Conservation (phyloP, 768 basidiomycete genomes). For the Obba rivulosa region DNA sequence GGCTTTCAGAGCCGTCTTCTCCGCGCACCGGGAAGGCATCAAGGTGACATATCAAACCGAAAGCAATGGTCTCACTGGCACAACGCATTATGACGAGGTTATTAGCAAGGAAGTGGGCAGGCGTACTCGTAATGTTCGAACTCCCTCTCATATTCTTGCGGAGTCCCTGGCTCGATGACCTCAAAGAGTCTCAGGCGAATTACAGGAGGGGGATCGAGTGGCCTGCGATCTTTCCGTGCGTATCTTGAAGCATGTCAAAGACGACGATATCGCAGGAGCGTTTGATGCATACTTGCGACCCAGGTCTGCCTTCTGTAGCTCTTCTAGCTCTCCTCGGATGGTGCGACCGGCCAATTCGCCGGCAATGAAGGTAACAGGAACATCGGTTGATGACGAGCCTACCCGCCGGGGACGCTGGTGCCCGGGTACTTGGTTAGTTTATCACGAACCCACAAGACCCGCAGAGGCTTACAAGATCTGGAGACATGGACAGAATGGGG, state of each 20-base stretch:
- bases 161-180: not conserved
- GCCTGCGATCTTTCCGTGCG: constrained; percentile 10
- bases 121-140: not conserved
- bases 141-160: not conserved
- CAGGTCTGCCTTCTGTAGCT: constrained; percentile 59
- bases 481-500: too few species aligned
- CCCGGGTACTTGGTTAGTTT: not conserved
- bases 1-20: constrained; percentile 32
- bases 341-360: constrained; percentile 59
- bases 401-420: not conserved
- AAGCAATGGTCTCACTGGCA: not conserved
- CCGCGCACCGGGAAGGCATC: constrained; percentile 59
- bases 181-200: constrained; percentile 1
- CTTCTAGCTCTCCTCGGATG: constrained; percentile 48
- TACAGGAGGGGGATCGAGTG: constrained; percentile 12
- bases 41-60: constrained; percentile 69
- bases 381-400: constrained; percentile 28
- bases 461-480: too few species aligned
- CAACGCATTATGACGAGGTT: not conserved
- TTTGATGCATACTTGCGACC: constrained; percentile 49
- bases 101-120: not conserved
- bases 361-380: constrained; percentile 47
- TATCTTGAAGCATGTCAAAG: constrained; percentile 1
- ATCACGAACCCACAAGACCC: too few species aligned
- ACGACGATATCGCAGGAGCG: constrained; percentile 9